Percentiles rank a stretch among this genome's conserved stretches.
These are phyloP conservation scores for Aspergillus asperescens DNA, from an alignment of 495 filamentous ascomycete genomes.

Conservation along the genomic window DNA sequence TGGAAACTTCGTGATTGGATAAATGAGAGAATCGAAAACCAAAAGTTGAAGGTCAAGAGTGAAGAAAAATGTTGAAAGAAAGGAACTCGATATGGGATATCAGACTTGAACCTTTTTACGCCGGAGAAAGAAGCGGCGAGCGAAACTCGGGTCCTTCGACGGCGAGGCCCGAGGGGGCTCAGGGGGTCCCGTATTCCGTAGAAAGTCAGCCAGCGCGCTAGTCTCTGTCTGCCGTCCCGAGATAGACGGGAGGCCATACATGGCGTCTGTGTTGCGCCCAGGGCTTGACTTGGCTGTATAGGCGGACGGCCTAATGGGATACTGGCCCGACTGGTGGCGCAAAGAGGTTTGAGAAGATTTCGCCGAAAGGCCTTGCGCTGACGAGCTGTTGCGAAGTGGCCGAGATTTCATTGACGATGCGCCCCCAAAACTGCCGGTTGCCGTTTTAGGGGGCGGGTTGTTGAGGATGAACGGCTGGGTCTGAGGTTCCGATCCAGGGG, in stretches of 20 bases:
- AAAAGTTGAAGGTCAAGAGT: background rate
- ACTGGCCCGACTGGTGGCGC: constrained; percentile 27
- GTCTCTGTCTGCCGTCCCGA: constrained; percentile 47
- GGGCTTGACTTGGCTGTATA: constrained; percentile 40
- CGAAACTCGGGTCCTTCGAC: constrained; percentile 29
- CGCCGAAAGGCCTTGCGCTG: constrained; percentile 5
- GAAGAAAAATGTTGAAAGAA: constrained; percentile 3
- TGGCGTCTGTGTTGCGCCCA: constrained; percentile 31
- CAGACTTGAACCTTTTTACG: constrained; percentile 41
- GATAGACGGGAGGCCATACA: constrained; percentile 18
- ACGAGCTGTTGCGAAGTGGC: constrained; percentile 43
- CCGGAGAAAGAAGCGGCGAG: constrained; percentile 38
- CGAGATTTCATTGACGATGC: constrained; percentile 58
- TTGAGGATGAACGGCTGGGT: constrained; percentile 34
- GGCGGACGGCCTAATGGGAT: constrained; percentile 24
- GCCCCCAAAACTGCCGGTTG: constrained; percentile 37
- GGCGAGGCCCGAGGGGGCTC: constrained; percentile 24
- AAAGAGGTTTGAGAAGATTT: constrained; percentile 34
- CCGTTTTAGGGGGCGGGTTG: constrained; percentile 42
- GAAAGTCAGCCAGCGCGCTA: constrained; percentile 72
- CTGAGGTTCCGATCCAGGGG: constrained; percentile 46
- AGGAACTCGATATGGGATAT: background rate
- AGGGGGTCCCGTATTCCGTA: constrained; percentile 72
- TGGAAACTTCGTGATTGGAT: constrained; percentile 15
- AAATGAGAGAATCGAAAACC: constrained; percentile 3